Evolutionary conservation across 805 yeast genomes (phyloP).

Genomic region (Starmerella floricola): DNA sequence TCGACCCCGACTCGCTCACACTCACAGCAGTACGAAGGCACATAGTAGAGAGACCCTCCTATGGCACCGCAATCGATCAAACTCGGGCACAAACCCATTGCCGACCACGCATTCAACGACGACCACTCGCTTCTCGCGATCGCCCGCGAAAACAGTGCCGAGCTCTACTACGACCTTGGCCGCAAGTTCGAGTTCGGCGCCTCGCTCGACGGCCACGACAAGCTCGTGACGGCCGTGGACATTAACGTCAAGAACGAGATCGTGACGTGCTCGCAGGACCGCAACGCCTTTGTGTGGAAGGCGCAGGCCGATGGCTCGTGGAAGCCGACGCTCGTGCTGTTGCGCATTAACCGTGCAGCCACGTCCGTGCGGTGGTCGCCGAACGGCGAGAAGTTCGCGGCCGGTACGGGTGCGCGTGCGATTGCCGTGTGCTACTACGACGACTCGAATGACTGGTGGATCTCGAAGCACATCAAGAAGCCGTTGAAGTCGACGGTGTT

Average conservation of each 20-base stretch:
- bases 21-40: too few relatives aligned
- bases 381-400: conserved; percentile 88
- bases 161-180: conserved; percentile 50
- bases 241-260: conserved; percentile 69
- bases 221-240: conserved; percentile 88
- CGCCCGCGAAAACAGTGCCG: conserved; percentile 65
- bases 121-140: conserved; percentile 61
- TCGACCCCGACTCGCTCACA: too few relatives aligned
- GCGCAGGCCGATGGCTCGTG: conserved; percentile 48
- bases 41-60: conserved; percentile 23
- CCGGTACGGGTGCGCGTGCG: conserved; percentile 87
- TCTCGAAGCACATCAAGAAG: conserved; percentile 89
- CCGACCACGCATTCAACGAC: conserved; percentile 77
- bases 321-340: conserved; percentile 82
- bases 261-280: conserved; percentile 93
- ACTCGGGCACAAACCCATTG: conserved; percentile 73
- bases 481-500: conserved; percentile 84
- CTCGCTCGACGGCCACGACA: conserved; percentile 46
- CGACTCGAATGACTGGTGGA: conserved; percentile 98
- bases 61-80: conserved; percentile 32
- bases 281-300: conserved; percentile 96
- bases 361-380: conserved; percentile 94
- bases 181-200: conserved; percentile 48
- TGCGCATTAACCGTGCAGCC: conserved; percentile 91
- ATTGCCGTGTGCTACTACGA: conserved; percentile 95